phyloP scores from a whole-genome alignment of 1,284 basidiomycete species.

The Butyriboletus regius region DNA sequence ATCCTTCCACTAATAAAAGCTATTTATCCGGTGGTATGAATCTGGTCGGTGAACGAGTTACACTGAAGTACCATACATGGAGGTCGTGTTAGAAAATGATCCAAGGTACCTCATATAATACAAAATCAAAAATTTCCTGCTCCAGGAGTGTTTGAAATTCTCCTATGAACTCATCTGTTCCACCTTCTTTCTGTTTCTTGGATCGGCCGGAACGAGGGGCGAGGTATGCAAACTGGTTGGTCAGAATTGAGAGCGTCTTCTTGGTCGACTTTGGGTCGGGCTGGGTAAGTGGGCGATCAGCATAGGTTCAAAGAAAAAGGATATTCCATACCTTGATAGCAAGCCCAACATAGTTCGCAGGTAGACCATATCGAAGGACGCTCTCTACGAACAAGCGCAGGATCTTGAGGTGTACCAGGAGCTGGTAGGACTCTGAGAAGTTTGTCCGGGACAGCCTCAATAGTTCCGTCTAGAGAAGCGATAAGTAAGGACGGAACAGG shows the following conservation, averaged over 20 bases:
- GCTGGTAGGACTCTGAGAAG: slow-evolving; percentile 94
- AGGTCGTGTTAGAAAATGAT: slow-evolving; percentile 46
- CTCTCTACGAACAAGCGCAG: slow-evolving; percentile 90
- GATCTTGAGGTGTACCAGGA: slow-evolving; percentile 89
- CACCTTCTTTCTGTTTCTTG: slow-evolving; percentile 35
- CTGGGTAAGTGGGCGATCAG: slow-evolving; percentile 35
- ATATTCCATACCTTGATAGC: slow-evolving; percentile 61
- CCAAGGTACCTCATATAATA: slow-evolving; percentile 81
- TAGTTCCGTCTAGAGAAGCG: slow-evolving; percentile 70
- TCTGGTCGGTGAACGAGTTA: neutral
- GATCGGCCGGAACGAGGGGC: slow-evolving; percentile 50
- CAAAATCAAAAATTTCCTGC: slow-evolving; percentile 90
- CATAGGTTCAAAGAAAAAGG: neutral
- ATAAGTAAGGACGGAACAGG: slow-evolving; percentile 1
- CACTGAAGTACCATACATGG: neutral
- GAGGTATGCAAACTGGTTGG: slow-evolving; percentile 76
- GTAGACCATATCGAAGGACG: slow-evolving; percentile 90
- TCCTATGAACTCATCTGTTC: slow-evolving; percentile 65
- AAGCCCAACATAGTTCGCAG: slow-evolving; percentile 82
- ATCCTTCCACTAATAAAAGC: slow-evolving; percentile 40
- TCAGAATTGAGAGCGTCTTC: slow-evolving; percentile 70
- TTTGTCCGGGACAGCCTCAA: slow-evolving; percentile 89
- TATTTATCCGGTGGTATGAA: slow-evolving; percentile 22
- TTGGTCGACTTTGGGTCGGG: slow-evolving; percentile 82
- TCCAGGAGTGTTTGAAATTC: slow-evolving; percentile 89